phyloP scores from a whole-genome alignment of 495 filamentous ascomycete species.

The Astrothelium macrocarpum region DNA sequence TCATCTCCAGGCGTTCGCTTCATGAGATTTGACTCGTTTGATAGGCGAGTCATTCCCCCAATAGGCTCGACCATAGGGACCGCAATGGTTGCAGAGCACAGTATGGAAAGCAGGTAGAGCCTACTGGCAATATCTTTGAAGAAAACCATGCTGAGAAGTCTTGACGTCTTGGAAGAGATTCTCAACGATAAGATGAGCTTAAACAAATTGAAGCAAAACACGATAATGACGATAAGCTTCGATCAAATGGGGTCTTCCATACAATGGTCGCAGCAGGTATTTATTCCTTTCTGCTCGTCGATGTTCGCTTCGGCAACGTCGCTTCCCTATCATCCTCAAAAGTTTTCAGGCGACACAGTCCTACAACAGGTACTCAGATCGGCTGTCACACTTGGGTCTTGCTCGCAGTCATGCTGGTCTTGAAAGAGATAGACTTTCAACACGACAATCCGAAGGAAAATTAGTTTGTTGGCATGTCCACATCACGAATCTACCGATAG shows the following conservation, averaged over 20 bases:
- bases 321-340: neutral
- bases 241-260: neutral
- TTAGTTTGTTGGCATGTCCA: neutral
- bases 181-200: neutral
- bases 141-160: neutral
- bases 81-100: neutral
- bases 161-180: neutral
- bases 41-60: neutral
- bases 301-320: neutral
- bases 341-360: neutral
- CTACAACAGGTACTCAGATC: neutral
- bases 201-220: neutral
- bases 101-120: neutral
- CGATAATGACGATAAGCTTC: neutral
- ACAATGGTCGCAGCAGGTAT: neutral
- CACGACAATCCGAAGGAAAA: neutral
- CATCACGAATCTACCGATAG: neutral
- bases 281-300: neutral
- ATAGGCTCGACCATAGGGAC: neutral
- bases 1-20: neutral
- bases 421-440: neutral
- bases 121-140: neutral
- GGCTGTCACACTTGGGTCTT: neutral
- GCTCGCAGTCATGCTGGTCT: neutral
- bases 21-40: neutral